These are phyloP conservation scores for Phallus indusiatus DNA, from an alignment of 768 basidiomycete genomes.

Conservation along the genomic window DNA sequence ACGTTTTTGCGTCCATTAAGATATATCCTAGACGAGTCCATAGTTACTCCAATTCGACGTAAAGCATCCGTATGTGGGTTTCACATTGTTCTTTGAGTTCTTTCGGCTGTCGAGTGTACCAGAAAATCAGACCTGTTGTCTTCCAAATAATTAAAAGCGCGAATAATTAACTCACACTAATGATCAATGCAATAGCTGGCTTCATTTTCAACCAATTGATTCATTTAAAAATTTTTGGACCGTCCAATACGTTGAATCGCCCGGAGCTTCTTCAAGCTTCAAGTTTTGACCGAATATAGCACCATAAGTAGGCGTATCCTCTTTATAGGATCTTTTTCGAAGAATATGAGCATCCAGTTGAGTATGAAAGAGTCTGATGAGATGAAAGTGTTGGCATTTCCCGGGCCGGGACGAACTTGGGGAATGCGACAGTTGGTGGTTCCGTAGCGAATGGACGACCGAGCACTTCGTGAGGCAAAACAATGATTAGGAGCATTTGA, in stretches of 20 bases:
- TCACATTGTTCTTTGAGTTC: constrained; percentile 70
- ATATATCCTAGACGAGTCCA: constrained; percentile 82
- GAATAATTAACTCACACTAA: constrained; percentile 43
- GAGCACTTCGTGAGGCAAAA: constrained; percentile 75
- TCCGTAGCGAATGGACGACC: constrained; percentile 54
- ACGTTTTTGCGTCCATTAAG: constrained; percentile 77
- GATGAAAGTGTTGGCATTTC: constrained; percentile 9
- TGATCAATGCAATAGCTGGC: constrained; percentile 68
- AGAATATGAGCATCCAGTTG: background rate
- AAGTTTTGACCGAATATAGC: constrained; percentile 53
- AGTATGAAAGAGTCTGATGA: background rate
- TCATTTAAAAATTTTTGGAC: constrained; percentile 20
- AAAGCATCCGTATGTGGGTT: constrained; percentile 82
- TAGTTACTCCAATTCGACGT: constrained; percentile 83
- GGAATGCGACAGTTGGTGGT: constrained; percentile 6
- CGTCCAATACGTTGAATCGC: constrained; percentile 33
- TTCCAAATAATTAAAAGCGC: background rate
- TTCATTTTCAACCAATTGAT: constrained; percentile 57
- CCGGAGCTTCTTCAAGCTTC: constrained; percentile 48
- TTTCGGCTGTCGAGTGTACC: constrained; percentile 35
- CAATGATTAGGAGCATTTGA: constrained; percentile 60
- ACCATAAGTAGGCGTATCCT: constrained; percentile 33
- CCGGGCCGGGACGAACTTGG: constrained; percentile 7
- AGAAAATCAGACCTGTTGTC: no score
- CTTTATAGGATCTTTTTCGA: background rate